A percentile compares a stretch with the other conserved stretches of the same genome.
Conservation (phyloP, 106 monocot species). For the Platanthera guangdongensis region DNA sequence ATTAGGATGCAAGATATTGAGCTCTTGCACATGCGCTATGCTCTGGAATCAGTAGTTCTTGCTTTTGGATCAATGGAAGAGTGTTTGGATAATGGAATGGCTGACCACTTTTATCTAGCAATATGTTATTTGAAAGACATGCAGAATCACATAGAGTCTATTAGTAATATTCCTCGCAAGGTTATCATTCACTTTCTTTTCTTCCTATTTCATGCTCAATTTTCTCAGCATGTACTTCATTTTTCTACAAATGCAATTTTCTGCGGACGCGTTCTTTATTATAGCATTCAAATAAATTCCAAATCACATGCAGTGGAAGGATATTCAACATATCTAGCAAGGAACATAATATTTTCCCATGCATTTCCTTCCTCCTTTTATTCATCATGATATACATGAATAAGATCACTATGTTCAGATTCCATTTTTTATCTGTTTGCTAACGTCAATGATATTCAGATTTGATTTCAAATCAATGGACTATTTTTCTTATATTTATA, state of each 20-base stretch:
- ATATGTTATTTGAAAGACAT: constrained; percentile 57
- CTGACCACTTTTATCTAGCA: constrained; percentile 39
- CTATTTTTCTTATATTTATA: no score
- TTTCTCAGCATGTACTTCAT: not conserved
- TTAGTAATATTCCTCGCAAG: constrained; percentile 62
- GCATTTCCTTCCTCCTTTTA: not conserved
- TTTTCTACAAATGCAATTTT: not conserved
- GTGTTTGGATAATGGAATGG: constrained; percentile 29
- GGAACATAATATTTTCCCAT: not conserved
- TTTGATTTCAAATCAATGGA: not conserved
- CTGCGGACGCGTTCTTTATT: not conserved
- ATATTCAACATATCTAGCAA: not conserved
- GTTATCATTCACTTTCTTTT: constrained; percentile 19
- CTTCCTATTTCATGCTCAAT: not conserved
- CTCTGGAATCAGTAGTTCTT: constrained; percentile 77
- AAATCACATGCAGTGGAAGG: not conserved
- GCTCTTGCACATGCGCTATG: constrained; percentile 86
- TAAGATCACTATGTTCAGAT: no score
- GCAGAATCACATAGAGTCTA: constrained; percentile 68
- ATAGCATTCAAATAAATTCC: not conserved
- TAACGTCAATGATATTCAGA: not conserved
- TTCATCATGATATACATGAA: not conserved
- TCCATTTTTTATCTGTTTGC: not conserved
- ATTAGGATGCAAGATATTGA: constrained; percentile 77
- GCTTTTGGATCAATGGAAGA: constrained; percentile 67